These are phyloP conservation scores for Cephaloascus albidus DNA, from an alignment of 805 yeast species.

Conservation along the genomic window DNA sequence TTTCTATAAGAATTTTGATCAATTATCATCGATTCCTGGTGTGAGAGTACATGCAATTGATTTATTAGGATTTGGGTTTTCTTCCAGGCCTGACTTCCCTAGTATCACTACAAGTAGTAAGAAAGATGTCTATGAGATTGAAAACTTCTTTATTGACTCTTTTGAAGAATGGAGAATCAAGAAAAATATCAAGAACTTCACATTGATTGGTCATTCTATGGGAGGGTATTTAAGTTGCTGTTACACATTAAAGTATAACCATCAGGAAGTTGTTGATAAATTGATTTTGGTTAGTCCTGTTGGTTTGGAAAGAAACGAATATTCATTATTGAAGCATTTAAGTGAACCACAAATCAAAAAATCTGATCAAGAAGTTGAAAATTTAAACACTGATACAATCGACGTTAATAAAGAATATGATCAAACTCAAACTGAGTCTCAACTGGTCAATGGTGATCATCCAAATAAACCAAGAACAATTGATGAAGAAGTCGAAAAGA, in stretches of 20 bases:
- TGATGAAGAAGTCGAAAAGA: conserved; percentile 6
- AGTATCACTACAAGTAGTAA: conserved; percentile 16
- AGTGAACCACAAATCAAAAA: conserved; percentile 1
- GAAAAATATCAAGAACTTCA: conserved; percentile 22
- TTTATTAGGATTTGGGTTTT: conserved; percentile 31
- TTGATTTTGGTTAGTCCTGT: conserved; percentile 32
- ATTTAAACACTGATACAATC: conserved; percentile 1
- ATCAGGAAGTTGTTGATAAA: conserved; percentile 20
- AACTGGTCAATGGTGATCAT: no score
- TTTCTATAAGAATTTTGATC: conserved; percentile 27
- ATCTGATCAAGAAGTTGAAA: not conserved
- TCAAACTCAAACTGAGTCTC: not conserved
- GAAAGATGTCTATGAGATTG: conserved; percentile 24
- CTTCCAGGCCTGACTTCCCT: conserved; percentile 30
- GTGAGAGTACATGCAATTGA: conserved; percentile 32
- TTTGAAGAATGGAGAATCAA: conserved; percentile 31
- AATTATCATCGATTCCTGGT: conserved; percentile 29
- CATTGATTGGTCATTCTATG: conserved; percentile 33
- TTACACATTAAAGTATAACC: conserved; percentile 31
- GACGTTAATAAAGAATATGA: not conserved
- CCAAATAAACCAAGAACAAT: not conserved
- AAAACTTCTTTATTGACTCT: conserved; percentile 34
- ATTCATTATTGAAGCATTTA: conserved; percentile 16
- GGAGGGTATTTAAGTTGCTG: conserved; percentile 35
- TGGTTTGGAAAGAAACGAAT: conserved; percentile 27